These are phyloP conservation scores for Fusarium sp. DNA, from an alignment of 2,329 filamentous ascomycete species.

Conservation along the genomic window DNA sequence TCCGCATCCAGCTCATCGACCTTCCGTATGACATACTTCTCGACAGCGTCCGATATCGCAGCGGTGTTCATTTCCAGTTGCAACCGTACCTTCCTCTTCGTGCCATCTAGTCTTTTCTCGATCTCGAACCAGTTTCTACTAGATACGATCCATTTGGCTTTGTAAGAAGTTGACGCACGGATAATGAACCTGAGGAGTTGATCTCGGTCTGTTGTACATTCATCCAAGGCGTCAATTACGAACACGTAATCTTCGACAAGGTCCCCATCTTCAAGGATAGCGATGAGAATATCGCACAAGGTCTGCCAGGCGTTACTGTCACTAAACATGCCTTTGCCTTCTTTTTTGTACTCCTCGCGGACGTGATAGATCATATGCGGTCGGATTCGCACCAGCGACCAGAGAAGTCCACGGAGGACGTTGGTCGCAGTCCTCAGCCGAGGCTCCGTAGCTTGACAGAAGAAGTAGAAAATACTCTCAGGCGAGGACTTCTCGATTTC, in stretches of 20 bases:
- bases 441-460: conserved; percentile 51
- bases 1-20: neutral
- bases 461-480: conserved; percentile 49
- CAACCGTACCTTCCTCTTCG: conserved; percentile 40
- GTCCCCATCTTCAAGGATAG: neutral
- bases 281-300: neutral
- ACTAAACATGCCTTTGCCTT: neutral
- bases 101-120: neutral
- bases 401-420: conserved; percentile 58
- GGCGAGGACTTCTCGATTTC: neutral
- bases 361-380: conserved; percentile 51
- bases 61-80: conserved; percentile 25
- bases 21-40: neutral
- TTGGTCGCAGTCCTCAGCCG: conserved; percentile 52
- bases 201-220: conserved; percentile 16
- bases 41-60: neutral
- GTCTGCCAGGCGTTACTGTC: neutral
- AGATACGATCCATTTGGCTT: conserved; percentile 56
- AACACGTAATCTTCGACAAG: neutral
- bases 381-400: conserved; percentile 52
- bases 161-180: neutral
- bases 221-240: neutral
- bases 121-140: conserved; percentile 58
- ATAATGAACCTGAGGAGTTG: neutral
- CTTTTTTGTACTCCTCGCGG: neutral